Evolutionary conservation across 163 green algal genomes (phyloP).

Genomic region (Chlorella variabilis): DNA sequence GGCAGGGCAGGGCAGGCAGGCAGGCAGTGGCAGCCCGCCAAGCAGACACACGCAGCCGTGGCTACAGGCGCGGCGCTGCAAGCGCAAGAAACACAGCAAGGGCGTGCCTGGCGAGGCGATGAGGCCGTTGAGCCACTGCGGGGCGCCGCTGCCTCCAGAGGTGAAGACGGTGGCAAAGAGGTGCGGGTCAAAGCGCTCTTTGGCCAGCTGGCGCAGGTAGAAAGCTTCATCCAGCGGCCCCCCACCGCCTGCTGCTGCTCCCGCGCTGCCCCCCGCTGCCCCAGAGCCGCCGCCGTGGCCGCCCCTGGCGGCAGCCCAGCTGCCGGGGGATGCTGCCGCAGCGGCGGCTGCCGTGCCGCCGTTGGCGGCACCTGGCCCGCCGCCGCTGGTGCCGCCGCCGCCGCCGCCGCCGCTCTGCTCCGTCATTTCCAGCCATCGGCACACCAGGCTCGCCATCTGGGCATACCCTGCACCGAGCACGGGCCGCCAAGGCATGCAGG

Average conservation of each 20-base stretch:
- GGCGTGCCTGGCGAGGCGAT: slow-evolving; percentile 51
- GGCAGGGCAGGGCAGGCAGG: neutral
- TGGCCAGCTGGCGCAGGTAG: slow-evolving; percentile 73
- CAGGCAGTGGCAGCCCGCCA: neutral
- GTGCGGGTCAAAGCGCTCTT: slow-evolving; percentile 72
- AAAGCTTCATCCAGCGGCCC: slow-evolving; percentile 62
- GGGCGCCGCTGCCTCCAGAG: slow-evolving; percentile 54
- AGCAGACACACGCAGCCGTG: no score
- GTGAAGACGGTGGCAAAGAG: slow-evolving; percentile 75
- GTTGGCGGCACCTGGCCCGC: neutral
- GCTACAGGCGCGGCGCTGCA: no score
- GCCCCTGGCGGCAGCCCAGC: neutral
- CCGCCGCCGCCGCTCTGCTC: slow-evolving; percentile 35
- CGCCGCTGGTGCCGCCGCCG: neutral
- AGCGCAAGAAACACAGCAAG: no score
- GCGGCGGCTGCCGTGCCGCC: neutral
- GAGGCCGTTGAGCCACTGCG: slow-evolving; percentile 78
- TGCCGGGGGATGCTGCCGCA: neutral
- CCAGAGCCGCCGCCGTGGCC: neutral
- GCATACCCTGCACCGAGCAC: slow-evolving; percentile 66
- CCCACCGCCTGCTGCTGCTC: neutral
- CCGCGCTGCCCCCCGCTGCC: neutral
- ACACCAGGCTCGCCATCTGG: slow-evolving; percentile 81
- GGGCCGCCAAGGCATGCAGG: neutral
- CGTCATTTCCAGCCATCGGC: slow-evolving; percentile 68